Percentiles rank a stretch among this genome's conserved stretches.
phyloP scores from a whole-genome alignment of 176 grass and related monocot genomes.

The barley (Hordeum vulgare) region MorexV3_pseudomolecules_assembly NC_058519.1:95776697-95777196 shows the following conservation, averaged over 20 bases:
- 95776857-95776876: slow-evolving; percentile 51
- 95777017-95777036: slow-evolving; percentile 80
- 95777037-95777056: slow-evolving; percentile 66
- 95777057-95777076: slow-evolving; percentile 63
- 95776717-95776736: slow-evolving; percentile 28
- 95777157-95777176: slow-evolving; percentile 42
- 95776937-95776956: slow-evolving; percentile 67
- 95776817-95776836: slow-evolving; percentile 56
- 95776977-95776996: slow-evolving; percentile 83
- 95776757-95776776: slow-evolving; percentile 8
- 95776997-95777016: slow-evolving; percentile 77
- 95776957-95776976: slow-evolving; percentile 53
- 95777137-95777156: slow-evolving; percentile 55
- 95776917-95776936: slow-evolving; percentile 58
- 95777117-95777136: slow-evolving; percentile 53
- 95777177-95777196: slow-evolving; percentile 37
- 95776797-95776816: slow-evolving; percentile 57
- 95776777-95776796: slow-evolving; percentile 59
- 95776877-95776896: slow-evolving; percentile 41
- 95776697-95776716: slow-evolving; percentile 44
- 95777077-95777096: slow-evolving; percentile 44
- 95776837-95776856: slow-evolving; percentile 49
- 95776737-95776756: slow-evolving; percentile 37
- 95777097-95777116: slow-evolving; percentile 58
- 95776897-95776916: slow-evolving; percentile 67